phyloP scores from a whole-genome alignment of 306 rosid genomes.

The Sindora glabra region DNA sequence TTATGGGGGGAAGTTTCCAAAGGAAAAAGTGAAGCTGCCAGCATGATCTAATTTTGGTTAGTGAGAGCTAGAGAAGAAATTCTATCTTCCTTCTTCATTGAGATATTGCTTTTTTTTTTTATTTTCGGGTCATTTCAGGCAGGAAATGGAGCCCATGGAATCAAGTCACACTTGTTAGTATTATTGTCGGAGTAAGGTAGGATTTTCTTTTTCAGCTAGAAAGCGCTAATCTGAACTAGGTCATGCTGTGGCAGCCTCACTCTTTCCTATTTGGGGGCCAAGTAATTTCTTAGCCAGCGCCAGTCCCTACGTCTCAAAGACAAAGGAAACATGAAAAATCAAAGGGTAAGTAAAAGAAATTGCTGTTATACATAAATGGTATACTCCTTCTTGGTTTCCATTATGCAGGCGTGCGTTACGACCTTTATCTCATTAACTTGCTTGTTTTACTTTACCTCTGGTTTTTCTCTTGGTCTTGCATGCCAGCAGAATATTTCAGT shows the following conservation, averaged over 20 bases:
- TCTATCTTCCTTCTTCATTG: too few species aligned
- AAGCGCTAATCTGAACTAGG: constrained; percentile 66
- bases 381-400: constrained; percentile 26
- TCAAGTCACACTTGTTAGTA: too few species aligned
- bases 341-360: constrained; percentile 13
- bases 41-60: constrained; percentile 87
- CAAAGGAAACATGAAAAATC: neutral
- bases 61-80: neutral
- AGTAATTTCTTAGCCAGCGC: neutral
- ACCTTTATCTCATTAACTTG: neutral
- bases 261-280: constrained; percentile 73
- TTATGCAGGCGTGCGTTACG: constrained; percentile 41
- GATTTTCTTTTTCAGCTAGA: too few species aligned
- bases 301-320: neutral
- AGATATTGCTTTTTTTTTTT: too few species aligned
- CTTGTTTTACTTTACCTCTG: neutral
- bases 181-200: too few species aligned
- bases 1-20: constrained; percentile 29
- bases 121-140: too few species aligned
- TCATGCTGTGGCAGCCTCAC: constrained; percentile 99
- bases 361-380: constrained; percentile 18
- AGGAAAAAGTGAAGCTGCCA: constrained; percentile 99
- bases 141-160: too few species aligned
- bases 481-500: too few species aligned
- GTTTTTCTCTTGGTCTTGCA: neutral